Conservation (phyloP, 495 filamentous ascomycete genomes). For the Penicillium atrosanguineum region DNA sequence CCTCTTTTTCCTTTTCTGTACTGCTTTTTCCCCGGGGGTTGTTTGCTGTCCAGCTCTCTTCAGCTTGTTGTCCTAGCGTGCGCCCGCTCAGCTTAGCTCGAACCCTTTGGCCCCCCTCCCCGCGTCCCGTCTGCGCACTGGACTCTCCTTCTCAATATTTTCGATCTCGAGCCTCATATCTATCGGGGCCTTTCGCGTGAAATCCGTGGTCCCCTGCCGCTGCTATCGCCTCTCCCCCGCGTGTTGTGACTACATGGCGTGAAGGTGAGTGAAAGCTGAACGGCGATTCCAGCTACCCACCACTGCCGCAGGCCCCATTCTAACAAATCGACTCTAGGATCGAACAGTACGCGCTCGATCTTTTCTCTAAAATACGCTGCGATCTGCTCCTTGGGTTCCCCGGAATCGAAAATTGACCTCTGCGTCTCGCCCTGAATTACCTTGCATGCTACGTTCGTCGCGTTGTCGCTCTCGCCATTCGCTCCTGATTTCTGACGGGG, state of each 20-base stretch:
- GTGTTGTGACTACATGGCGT: slow-evolving; percentile 22
- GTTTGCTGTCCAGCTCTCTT: neutral
- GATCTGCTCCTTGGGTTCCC: neutral
- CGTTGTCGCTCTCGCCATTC: slow-evolving; percentile 9
- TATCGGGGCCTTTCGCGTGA: slow-evolving; percentile 4
- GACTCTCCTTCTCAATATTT: slow-evolving; percentile 2
- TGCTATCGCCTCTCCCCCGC: neutral
- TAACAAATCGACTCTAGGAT: slow-evolving; percentile 6
- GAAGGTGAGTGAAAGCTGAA: slow-evolving; percentile 18
- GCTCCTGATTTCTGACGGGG: slow-evolving; percentile 25
- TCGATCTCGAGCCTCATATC: neutral
- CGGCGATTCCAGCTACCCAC: neutral
- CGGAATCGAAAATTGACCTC: neutral
- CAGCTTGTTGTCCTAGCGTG: neutral
- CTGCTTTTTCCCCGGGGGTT: neutral
- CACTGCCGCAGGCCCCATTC: neutral
- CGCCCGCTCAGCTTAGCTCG: slow-evolving; percentile 13
- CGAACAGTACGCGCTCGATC: slow-evolving; percentile 12
- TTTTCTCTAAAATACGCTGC: neutral
- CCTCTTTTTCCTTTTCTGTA: neutral
- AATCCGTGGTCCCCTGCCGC: neutral
- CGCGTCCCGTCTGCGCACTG: slow-evolving; percentile 21
- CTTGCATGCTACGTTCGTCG: slow-evolving; percentile 21
- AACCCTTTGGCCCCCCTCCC: slow-evolving; percentile 12
- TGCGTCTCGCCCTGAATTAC: neutral